Base-by-base conservation (phyloP, 805 yeast species). In the Maudiozyma turicensis region DNA sequence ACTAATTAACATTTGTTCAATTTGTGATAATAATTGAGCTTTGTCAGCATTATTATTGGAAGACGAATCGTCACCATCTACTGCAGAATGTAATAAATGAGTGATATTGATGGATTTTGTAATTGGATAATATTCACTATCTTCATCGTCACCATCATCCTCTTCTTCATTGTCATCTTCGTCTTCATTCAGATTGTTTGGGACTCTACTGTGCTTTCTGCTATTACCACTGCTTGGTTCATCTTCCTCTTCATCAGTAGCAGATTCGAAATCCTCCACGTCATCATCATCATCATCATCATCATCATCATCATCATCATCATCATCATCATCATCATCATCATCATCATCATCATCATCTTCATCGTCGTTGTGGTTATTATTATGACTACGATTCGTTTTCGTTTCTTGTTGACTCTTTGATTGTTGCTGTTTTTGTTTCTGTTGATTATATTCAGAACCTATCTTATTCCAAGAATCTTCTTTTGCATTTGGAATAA, bases 391-490 rank as follows among this genome's bases (percentile, higher is more conserved):
- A 8, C 30, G 40, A 31, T 15, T 20, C 26, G 26, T 20, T 20
- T 20, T 20, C 26, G 26, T 20, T 20, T 20, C 26, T 20, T 20
- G 32, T 31, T 41, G 47, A 40, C 42, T 20, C 26, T 20, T 20
- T 20, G 26, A 20, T 20, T 37, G 40, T 35, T 39, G 31, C 37
- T 41, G 45, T n/a, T 56, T 39, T 39, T 39, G 30, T 39, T 39
- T 39, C 13, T 39, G 31, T 39, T 39, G 40, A 29, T 47, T 47
- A 13, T 48, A 44, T 26, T 50, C 40, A 5, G 60, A 38, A 6
- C 58, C 50, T 29, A 69, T 58, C 5, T 55, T 56, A 54, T 79
- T 81, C 86, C 88, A 81, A 29, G 70, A 71, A 56, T 81, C 86
- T 6, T 60, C 56, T 44, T 67, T 65, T 20, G 64, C 61, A 34